Conservation (phyloP, 768 basidiomycete species). For the Pleurotus tuoliensis region DNA sequence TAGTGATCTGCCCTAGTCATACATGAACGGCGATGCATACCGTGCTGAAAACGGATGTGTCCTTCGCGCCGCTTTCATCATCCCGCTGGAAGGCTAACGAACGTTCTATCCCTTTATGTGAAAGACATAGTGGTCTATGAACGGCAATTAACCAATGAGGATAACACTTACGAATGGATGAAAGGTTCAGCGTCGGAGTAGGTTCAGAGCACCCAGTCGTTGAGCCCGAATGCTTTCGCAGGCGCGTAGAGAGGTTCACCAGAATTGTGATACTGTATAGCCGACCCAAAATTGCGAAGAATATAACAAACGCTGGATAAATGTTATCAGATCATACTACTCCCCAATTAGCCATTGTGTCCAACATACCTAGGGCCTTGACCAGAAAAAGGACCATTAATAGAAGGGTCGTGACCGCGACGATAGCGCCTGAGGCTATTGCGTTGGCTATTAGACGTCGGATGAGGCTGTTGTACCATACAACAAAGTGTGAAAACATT, state of each 20-base stretch:
- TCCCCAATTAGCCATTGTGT: too few relatives aligned
- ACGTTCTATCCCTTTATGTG: too few relatives aligned
- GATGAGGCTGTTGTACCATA: conserved; percentile 3
- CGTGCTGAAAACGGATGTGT: too few relatives aligned
- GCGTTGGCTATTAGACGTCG: conserved; percentile 8
- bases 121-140: too few relatives aligned
- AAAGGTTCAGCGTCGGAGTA: neutral
- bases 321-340: too few relatives aligned
- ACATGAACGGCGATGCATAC: too few relatives aligned
- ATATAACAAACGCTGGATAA: conserved; percentile 7
- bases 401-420: conserved; percentile 2
- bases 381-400: conserved; percentile 8
- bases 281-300: conserved; percentile 10
- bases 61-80: too few relatives aligned
- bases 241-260: conserved; percentile 6
- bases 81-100: too few relatives aligned
- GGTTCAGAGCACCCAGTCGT: neutral
- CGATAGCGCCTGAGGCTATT: conserved; percentile 8
- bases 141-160: too few relatives aligned
- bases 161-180: neutral
- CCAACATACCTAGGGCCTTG: too few relatives aligned
- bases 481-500: neutral
- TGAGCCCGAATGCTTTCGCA: neutral
- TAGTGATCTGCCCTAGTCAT: too few relatives aligned
- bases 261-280: conserved; percentile 13